Evolutionary conservation across 2,329 filamentous ascomycete species (phyloP).

Genomic region (Graphilbum fragrans): DNA sequence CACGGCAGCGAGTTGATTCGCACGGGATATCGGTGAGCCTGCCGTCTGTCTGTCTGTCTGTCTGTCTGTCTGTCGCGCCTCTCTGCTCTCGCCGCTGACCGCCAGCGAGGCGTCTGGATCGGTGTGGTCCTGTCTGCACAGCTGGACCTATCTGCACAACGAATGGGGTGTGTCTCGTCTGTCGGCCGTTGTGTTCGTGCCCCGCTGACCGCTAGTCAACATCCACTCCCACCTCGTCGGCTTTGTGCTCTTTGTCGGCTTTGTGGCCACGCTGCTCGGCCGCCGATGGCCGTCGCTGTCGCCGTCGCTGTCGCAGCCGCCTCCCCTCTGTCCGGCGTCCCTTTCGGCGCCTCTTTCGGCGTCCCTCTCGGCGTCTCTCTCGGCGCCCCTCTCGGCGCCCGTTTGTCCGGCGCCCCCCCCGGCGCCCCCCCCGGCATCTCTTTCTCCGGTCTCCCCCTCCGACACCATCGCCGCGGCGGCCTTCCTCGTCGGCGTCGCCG

Average conservation of each 20-base stretch:
- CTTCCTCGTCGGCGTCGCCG: slow-evolving; percentile 29
- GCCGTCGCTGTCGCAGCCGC: too few species aligned
- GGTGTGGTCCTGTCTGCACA: slow-evolving; percentile 12
- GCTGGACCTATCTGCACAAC: slow-evolving; percentile 17
- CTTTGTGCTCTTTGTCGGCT: slow-evolving; percentile 22
- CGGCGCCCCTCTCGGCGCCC: too few species aligned
- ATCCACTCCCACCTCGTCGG: slow-evolving; percentile 33
- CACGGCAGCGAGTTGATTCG: slow-evolving; percentile 23
- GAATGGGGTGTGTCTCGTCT: slow-evolving; percentile 17
- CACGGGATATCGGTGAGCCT: slow-evolving; percentile 18
- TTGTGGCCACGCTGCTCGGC: slow-evolving; percentile 24
- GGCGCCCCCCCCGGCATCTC: neutral
- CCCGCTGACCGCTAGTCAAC: slow-evolving; percentile 22
- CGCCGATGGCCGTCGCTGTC: slow-evolving; percentile 1
- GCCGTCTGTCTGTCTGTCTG: neutral
- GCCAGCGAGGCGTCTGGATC: slow-evolving; percentile 15
- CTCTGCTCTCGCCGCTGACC: too few species aligned
- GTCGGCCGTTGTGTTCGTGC: too few species aligned
- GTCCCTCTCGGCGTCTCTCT: neutral
- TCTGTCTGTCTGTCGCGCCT: too few species aligned
- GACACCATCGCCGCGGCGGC: slow-evolving; percentile 9
- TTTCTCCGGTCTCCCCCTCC: neutral
- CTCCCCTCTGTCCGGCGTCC: too few species aligned
- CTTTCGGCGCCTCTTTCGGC: too few species aligned
- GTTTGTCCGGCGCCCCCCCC: too few species aligned